A percentile compares a stretch with the other conserved stretches of the same genome.
Conservation (phyloP, 768 basidiomycete genomes). For the Collybiopsis luxurians region DNA sequence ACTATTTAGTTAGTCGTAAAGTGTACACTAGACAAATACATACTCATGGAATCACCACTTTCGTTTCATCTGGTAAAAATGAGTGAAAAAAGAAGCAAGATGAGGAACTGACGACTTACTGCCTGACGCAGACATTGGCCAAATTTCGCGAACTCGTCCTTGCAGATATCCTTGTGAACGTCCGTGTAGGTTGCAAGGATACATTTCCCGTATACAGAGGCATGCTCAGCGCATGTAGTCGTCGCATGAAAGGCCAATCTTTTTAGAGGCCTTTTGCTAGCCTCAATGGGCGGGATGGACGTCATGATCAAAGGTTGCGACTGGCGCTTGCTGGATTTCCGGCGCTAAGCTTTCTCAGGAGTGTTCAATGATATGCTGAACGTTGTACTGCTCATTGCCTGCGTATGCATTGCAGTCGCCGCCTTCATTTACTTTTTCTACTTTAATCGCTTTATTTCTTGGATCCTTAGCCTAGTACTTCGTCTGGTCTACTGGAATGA, state of each 20-base stretch:
- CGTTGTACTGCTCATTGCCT: slow-evolving; percentile 59
- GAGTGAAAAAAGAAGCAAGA: not conserved
- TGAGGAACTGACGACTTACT: slow-evolving; percentile 39
- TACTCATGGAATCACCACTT: slow-evolving; percentile 24
- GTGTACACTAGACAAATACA: not conserved
- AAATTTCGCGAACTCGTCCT: slow-evolving; percentile 81
- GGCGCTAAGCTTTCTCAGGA: not conserved
- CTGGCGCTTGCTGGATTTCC: not conserved
- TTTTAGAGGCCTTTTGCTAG: slow-evolving; percentile 48
- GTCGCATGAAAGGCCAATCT: slow-evolving; percentile 72
- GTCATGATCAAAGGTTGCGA: not conserved
- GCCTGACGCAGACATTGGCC: slow-evolving; percentile 76
- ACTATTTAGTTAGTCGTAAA: slow-evolving; percentile 11
- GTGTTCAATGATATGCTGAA: slow-evolving; percentile 44
- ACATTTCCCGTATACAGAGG: slow-evolving; percentile 84
- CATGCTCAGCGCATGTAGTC: slow-evolving; percentile 68
- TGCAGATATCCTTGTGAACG: slow-evolving; percentile 80
- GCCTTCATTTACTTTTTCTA: slow-evolving; percentile 83
- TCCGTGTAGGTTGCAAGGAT: slow-evolving; percentile 82
- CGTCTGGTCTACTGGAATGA: slow-evolving; percentile 79
- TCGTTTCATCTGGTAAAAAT: slow-evolving; percentile 41
- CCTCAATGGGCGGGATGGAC: not conserved
- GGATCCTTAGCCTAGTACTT: slow-evolving; percentile 59
- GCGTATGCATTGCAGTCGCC: slow-evolving; percentile 52
- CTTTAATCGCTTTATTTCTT: slow-evolving; percentile 83